A percentile compares a stretch with the other conserved stretches of the same genome.
Conservation (phyloP, 306 rosid genomes). For the Acacia acuminata region DNA sequence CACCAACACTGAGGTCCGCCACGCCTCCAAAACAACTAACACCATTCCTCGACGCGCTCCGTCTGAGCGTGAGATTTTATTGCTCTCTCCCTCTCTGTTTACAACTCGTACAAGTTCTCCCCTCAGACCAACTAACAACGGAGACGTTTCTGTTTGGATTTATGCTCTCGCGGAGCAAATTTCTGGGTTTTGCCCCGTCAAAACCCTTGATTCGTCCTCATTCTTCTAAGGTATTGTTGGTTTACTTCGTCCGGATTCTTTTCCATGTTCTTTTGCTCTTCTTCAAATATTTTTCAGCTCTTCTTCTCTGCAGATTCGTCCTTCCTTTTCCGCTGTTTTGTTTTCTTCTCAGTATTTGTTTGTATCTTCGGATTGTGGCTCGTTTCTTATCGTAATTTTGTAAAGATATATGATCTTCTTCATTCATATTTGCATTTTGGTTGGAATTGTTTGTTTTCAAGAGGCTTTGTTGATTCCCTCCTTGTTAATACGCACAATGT, state of each 20-base stretch:
- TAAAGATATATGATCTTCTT: slow-evolving; percentile 12
- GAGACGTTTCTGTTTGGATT: slow-evolving; percentile 48
- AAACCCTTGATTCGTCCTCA: slow-evolving; percentile 63
- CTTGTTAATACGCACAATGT: slow-evolving; percentile 49
- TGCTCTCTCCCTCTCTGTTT: slow-evolving; percentile 13
- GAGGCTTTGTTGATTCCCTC: slow-evolving; percentile 30
- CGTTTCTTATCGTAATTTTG: slow-evolving; percentile 23
- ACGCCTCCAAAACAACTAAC: slow-evolving; percentile 4
- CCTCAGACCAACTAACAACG: slow-evolving; percentile 55
- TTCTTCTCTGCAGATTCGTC: slow-evolving; percentile 58
- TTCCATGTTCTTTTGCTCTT: slow-evolving; percentile 26
- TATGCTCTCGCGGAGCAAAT: slow-evolving; percentile 44
- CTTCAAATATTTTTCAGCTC: background rate
- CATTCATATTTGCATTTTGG: slow-evolving; percentile 19
- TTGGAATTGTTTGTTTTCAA: slow-evolving; percentile 24
- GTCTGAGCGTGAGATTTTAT: slow-evolving; percentile 22
- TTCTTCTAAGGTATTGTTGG: slow-evolving; percentile 39
- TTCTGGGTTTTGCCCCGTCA: slow-evolving; percentile 35
- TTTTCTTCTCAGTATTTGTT: slow-evolving; percentile 16
- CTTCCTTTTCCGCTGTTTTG: slow-evolving; percentile 31
- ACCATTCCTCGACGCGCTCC: slow-evolving; percentile 27
- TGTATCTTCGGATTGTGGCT: slow-evolving; percentile 5
- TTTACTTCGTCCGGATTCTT: slow-evolving; percentile 33
- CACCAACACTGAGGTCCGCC: background rate
- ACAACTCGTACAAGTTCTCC: slow-evolving; percentile 48